Evolutionary conservation across 805 yeast species (phyloP).

Genomic region (Zygosaccharomyces lentus): DNA sequence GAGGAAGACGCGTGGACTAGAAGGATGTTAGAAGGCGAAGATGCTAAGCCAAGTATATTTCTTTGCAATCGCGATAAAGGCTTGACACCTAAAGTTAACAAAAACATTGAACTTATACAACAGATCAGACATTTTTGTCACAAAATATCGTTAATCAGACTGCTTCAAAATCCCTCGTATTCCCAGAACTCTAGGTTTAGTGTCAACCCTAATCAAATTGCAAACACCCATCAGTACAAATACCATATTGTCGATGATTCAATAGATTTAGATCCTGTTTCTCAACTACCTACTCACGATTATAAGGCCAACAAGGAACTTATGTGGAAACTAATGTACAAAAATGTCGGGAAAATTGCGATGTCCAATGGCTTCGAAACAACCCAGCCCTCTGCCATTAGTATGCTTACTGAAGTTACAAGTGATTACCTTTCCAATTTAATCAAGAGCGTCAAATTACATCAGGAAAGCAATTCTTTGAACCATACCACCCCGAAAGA

Average conservation of each 20-base stretch:
- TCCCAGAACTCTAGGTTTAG: slow-evolving; percentile 16
- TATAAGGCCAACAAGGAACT: slow-evolving; percentile 48
- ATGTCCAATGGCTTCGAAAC: slow-evolving; percentile 93
- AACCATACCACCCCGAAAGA: slow-evolving; percentile 35
- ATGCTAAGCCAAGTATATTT: slow-evolving; percentile 34
- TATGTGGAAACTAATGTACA: slow-evolving; percentile 60
- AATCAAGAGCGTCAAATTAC: slow-evolving; percentile 63
- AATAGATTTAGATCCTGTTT: slow-evolving; percentile 76
- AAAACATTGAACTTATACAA: slow-evolving; percentile 76
- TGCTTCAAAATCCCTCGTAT: slow-evolving; percentile 57
- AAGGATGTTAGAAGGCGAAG: slow-evolving; percentile 35
- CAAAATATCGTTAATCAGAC: slow-evolving; percentile 80
- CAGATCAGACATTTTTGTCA: slow-evolving; percentile 83
- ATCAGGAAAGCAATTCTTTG: slow-evolving; percentile 55
- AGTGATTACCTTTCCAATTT: slow-evolving; percentile 74
- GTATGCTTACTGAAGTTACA: slow-evolving; percentile 76
- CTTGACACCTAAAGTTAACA: slow-evolving; percentile 52
- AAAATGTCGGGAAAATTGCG: slow-evolving; percentile 68
- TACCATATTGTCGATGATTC: slow-evolving; percentile 50
- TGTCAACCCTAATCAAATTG: slow-evolving; percentile 18
- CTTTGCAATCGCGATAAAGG: slow-evolving; percentile 50
- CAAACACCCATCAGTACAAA: slow-evolving; percentile 24
- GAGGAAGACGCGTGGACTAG: slow-evolving; percentile 45
- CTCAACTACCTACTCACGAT: slow-evolving; percentile 70
- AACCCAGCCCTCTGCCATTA: slow-evolving; percentile 71